Base-by-base conservation (phyloP, 176 grass and related monocot species). In the Pontederia paniculata region DNA sequence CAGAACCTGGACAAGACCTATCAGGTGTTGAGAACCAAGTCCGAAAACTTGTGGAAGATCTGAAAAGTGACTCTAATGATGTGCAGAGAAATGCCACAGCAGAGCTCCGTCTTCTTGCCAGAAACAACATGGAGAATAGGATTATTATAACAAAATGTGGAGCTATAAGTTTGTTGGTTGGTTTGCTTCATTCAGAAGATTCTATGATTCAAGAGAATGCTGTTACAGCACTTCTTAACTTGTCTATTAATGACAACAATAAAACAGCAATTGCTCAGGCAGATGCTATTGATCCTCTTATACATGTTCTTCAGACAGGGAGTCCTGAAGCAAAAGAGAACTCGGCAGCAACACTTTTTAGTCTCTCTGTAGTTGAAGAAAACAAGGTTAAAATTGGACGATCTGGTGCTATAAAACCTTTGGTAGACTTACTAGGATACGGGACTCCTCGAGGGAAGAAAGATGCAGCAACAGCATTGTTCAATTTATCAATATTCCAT, bases 281-380 rank as follows among this genome's bases (percentile, higher is more conserved):
- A 2, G 63, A 76, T 19, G 81, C 78, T 23, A 73, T 89, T 14
- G 76, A 86, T 21, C 81, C 89, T 74, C 74, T 95, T 52, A 89
- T 95, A 47, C 59, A 80, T 44, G 89, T 83, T 42, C 76, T 95
- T 62, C 56, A 80, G 69, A 80, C 59, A 14, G 89, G 84, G 23
- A 95, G 71, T 47, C 54, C 89, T 54, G 78, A 89, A 77, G 89
- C 89, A 53, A 95, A 83, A 75, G 89, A 74, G 23, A 95, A 89
- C 52, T 66, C 85, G 17, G 81, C 85, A 25, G 89, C 85, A 28
- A 86, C 89, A 69, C 57, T 95, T 37, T 95, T 83, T 76, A 95
- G 89, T 44, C 76, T 95, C 23, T 95, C 76, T 55, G 78, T 80
- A 52, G 80, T 80, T 64, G 73, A 89, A 80, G 85, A 89, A 42